A percentile compares a stretch with the other conserved stretches of the same genome.
phyloP scores from a whole-genome alignment of 2,329 filamentous ascomycete species.

The Metarhizium rileyi region DNA sequence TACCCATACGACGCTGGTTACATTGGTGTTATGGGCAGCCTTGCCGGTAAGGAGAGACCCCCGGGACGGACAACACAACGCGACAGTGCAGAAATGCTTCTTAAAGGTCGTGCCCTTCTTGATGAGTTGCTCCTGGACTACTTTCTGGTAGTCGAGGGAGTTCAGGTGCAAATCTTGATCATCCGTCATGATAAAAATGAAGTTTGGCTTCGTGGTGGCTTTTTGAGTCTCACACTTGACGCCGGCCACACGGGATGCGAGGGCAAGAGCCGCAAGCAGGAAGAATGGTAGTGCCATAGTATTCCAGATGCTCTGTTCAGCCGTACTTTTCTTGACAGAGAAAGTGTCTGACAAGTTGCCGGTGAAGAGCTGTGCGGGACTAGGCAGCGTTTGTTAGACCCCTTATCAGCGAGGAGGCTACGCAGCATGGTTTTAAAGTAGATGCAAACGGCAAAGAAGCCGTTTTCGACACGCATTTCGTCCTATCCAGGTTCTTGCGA shows the following conservation, averaged over 20 bases:
- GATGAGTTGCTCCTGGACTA: slow-evolving; percentile 44
- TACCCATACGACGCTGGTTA: slow-evolving; percentile 42
- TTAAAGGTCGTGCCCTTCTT: slow-evolving; percentile 49
- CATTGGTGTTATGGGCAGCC: slow-evolving; percentile 61
- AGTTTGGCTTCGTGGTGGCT: slow-evolving; percentile 31
- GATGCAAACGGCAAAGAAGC: too few species aligned
- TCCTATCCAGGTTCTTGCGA: too few species aligned
- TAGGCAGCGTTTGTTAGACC: not conserved
- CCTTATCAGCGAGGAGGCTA: not conserved
- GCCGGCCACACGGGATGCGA: not conserved
- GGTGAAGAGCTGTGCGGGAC: not conserved
- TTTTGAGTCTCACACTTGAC: not conserved
- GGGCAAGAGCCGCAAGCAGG: not conserved
- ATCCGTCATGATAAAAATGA: slow-evolving; percentile 59
- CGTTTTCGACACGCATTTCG: too few species aligned
- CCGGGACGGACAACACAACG: slow-evolving; percentile 58
- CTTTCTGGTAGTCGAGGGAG: slow-evolving; percentile 51
- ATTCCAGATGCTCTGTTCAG: not conserved
- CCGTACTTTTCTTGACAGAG: not conserved
- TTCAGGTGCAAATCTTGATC: slow-evolving; percentile 56
- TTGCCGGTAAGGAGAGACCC: slow-evolving; percentile 57
- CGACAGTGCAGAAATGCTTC: slow-evolving; percentile 56
- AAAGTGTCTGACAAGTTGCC: not conserved
- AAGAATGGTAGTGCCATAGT: not conserved
- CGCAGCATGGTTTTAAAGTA: not conserved